Evolutionary conservation across 208 protist species (phyloP).

Genomic region (Endotrypanum monterogeii): DNA sequence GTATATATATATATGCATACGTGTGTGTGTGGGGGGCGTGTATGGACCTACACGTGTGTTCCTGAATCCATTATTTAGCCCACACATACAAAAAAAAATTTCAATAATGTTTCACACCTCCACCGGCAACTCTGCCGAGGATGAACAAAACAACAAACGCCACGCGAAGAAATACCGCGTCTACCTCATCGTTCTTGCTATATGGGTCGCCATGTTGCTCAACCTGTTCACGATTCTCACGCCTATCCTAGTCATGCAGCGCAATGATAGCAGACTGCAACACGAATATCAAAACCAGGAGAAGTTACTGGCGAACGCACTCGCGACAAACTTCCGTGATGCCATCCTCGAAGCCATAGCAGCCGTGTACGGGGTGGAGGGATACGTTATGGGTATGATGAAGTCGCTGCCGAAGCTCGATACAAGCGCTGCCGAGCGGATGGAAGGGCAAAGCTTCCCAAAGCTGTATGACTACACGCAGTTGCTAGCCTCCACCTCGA

Average conservation of each 20-base stretch:
- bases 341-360: slow-evolving; percentile 48
- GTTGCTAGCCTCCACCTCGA: slow-evolving; percentile 18
- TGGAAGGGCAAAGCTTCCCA: slow-evolving; percentile 26
- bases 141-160: slow-evolving; percentile 32
- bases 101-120: slow-evolving; percentile 13
- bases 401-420: slow-evolving; percentile 40
- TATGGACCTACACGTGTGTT: neutral
- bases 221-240: slow-evolving; percentile 36
- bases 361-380: slow-evolving; percentile 39
- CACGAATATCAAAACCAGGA: slow-evolving; percentile 2
- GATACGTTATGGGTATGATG: slow-evolving; percentile 54
- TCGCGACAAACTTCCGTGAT: slow-evolving; percentile 36
- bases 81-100: neutral
- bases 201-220: slow-evolving; percentile 34
- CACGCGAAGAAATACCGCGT: slow-evolving; percentile 27
- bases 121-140: slow-evolving; percentile 22
- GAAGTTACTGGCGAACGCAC: slow-evolving; percentile 21
- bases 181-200: slow-evolving; percentile 29
- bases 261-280: slow-evolving; percentile 14
- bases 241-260: slow-evolving; percentile 38
- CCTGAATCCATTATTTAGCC: neutral
- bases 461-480: slow-evolving; percentile 23
- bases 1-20: neutral
- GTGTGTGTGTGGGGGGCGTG: neutral
- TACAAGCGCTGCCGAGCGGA: slow-evolving; percentile 25